Conservation (phyloP, 768 basidiomycete species). For the Ramaria sp. region DNA sequence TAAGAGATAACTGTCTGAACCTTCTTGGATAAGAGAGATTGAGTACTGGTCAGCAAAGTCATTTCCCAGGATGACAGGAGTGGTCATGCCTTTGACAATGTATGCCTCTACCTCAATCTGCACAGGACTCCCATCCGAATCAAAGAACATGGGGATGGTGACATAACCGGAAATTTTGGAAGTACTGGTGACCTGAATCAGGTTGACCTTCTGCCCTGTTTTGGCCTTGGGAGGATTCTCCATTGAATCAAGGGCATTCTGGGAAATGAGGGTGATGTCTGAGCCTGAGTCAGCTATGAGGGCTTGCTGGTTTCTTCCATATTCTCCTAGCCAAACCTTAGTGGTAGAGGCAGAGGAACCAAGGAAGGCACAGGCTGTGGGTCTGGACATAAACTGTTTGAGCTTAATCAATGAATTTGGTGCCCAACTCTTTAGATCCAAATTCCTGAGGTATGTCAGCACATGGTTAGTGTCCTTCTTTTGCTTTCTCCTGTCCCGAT, state of each 20-base stretch:
- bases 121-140: conserved; percentile 13
- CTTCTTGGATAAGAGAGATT: conserved; percentile 19
- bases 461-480: neutral
- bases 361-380: conserved; percentile 24
- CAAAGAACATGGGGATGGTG: conserved; percentile 17
- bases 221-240: conserved; percentile 11
- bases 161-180: conserved; percentile 20
- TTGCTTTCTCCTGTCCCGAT: neutral
- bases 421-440: neutral
- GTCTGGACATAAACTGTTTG: conserved; percentile 12
- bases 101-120: conserved; percentile 22
- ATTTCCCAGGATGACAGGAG: conserved; percentile 16
- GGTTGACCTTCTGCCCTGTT: conserved; percentile 20
- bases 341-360: conserved; percentile 20
- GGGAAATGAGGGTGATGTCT: conserved; percentile 27
- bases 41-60: conserved; percentile 23
- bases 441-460: neutral
- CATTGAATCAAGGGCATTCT: conserved; percentile 4
- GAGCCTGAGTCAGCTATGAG: conserved; percentile 23
- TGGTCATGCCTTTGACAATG: conserved; percentile 18
- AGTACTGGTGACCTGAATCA: conserved; percentile 24
- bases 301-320: neutral
- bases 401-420: neutral
- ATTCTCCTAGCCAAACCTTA: conserved; percentile 4
- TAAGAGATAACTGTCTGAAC: conserved; percentile 3